Evolutionary conservation across 306 rosid genomes (phyloP), one percentile per base, ranked within the genome.

Genomic region (Neltuma alba): DNA sequence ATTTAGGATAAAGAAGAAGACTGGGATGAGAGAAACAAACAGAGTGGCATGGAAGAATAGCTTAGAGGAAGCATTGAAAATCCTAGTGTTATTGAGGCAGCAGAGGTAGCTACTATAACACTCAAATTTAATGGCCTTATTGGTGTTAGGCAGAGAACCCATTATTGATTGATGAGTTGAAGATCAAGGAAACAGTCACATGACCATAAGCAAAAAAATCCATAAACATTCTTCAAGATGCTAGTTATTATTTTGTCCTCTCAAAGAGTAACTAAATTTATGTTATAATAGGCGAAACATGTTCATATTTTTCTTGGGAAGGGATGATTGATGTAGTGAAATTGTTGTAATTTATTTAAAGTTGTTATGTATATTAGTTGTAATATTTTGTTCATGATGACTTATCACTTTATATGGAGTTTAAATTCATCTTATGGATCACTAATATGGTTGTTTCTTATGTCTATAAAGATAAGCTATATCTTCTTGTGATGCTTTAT

Each of bases 121-220:
- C 71, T 94, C 99, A 0, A 92, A 82, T 83, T 92, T 92, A 14
- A 94, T 55, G 75, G 97, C 91, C 81, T 94, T 94, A 83, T 97
- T 94, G 0, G 92, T 94, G 78, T 94, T 97, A 0, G 97, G 96
- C 1, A 95, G 95, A 9, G 97, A 91, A 31, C 91, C 92, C 97
- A 94, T 94, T 68, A n/a, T n/a, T n/a, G n/a, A n/a, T n/a, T n/a
- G n/a, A n/a, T n/a, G n/a, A n/a, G n/a, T n/a, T n/a, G n/a, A n/a
- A n/a, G n/a, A n/a, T n/a, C n/a, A n/a, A n/a, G n/a, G n/a, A n/a
- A n/a, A n/a, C n/a, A n/a, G n/a, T n/a, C n/a, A n/a, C n/a, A n/a
- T n/a, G n/a, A n/a, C n/a, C n/a, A n/a, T n/a, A n/a, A n/a, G n/a
- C n/a, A n/a, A n/a, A n/a, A n/a, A n/a, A n/a, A n/a, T n/a, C n/a